Conservation (phyloP, 805 yeast species). For the Nakazawaea siamensis region DNA sequence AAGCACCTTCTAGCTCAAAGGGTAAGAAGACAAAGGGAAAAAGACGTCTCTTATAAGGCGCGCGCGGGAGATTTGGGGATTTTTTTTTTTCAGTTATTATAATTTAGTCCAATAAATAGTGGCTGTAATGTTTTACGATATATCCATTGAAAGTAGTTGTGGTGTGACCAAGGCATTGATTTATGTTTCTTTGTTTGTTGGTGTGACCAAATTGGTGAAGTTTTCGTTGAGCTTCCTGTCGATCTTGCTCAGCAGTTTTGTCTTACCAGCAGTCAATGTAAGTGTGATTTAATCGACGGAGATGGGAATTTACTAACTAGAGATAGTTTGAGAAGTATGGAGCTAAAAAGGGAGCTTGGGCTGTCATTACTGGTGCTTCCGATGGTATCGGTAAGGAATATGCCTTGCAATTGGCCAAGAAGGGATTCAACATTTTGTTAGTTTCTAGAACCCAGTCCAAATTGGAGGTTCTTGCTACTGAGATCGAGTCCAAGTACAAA, state of each 20-base stretch:
- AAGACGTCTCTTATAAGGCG: not conserved
- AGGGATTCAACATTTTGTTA: conserved; percentile 76
- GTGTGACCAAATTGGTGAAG: conserved; percentile 51
- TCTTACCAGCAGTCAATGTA: conserved; percentile 49
- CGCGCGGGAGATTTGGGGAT: too few relatives aligned
- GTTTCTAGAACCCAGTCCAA: conserved; percentile 81
- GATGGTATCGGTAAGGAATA: conserved; percentile 97
- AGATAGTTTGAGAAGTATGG: conserved; percentile 58
- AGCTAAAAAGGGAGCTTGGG: conserved; percentile 72
- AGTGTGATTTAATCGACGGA: conserved; percentile 6
- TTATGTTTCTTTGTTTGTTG: conserved; percentile 44
- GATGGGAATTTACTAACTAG: conserved; percentile 1
- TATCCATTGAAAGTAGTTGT: too few relatives aligned
- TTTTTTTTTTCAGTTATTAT: too few relatives aligned
- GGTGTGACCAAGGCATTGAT: conserved; percentile 22
- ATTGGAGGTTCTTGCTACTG: conserved; percentile 55
- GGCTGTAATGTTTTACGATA: too few relatives aligned
- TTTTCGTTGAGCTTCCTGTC: conserved; percentile 40
- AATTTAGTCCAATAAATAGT: too few relatives aligned
- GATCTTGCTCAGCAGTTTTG: conserved; percentile 50
- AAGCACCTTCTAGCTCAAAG: not conserved
- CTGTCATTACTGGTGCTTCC: conserved; percentile 95
- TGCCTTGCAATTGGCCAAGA: conserved; percentile 74
- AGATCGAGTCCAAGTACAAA: conserved; percentile 48
- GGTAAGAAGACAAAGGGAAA: not conserved